Conservation (phyloP, 2,329 filamentous ascomycete species). For the Cercospora brassicicola region DNA sequence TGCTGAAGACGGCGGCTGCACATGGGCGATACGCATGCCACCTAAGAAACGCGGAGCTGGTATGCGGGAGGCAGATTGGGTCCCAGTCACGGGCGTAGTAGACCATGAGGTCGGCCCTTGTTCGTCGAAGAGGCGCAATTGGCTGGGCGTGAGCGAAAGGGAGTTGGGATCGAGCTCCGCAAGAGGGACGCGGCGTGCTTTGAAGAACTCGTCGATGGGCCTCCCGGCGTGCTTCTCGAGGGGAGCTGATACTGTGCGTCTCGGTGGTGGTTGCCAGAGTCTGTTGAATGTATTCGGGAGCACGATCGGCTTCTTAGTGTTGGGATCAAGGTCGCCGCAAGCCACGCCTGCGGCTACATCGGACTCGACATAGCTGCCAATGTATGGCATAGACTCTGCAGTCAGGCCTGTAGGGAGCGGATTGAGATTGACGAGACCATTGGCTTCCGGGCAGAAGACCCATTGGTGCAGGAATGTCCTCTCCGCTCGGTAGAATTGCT, state of each 20-base stretch:
- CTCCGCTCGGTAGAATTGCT: slow-evolving; percentile 81
- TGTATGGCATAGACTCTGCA: slow-evolving; percentile 72
- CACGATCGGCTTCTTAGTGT: slow-evolving; percentile 69
- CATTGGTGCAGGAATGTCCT: slow-evolving; percentile 91
- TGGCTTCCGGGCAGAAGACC: slow-evolving; percentile 78
- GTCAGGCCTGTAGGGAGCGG: slow-evolving; percentile 63
- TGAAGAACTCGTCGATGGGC: slow-evolving; percentile 66
- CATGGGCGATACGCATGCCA: slow-evolving; percentile 19
- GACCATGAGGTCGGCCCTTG: slow-evolving; percentile 58
- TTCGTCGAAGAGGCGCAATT: slow-evolving; percentile 58
- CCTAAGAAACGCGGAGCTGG: slow-evolving; percentile 31
- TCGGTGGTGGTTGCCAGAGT: slow-evolving; percentile 33
- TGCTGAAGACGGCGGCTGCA: slow-evolving; percentile 42
- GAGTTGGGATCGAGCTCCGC: slow-evolving; percentile 68
- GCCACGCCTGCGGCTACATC: slow-evolving; percentile 73
- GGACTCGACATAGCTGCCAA: slow-evolving; percentile 62
- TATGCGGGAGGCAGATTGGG: not conserved
- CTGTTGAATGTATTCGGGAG: slow-evolving; percentile 40
- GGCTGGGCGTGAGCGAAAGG: slow-evolving; percentile 66
- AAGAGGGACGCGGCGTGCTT: slow-evolving; percentile 61
- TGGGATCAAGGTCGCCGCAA: slow-evolving; percentile 79
- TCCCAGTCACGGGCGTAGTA: slow-evolving; percentile 46
- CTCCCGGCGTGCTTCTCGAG: slow-evolving; percentile 59
- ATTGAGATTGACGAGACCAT: slow-evolving; percentile 73
- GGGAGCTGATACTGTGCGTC: slow-evolving; percentile 41